Evolutionary conservation across 768 basidiomycete genomes (phyloP).

Genomic region (Amanita phalloides): DNA sequence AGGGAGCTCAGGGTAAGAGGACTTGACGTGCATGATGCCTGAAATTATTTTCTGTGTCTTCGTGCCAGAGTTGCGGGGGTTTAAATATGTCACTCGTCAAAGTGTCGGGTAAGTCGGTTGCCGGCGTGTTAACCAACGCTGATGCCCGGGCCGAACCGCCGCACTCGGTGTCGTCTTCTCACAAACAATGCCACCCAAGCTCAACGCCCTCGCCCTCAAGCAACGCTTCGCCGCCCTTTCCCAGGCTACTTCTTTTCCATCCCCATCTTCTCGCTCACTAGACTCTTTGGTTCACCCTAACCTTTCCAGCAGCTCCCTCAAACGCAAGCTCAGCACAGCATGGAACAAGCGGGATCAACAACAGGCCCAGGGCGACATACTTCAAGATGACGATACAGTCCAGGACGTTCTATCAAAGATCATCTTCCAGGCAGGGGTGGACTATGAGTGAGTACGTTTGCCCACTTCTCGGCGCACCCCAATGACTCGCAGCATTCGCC

Average conservation of each 20-base stretch:
- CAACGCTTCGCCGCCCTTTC: conserved; percentile 59
- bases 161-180: not conserved
- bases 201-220: conserved; percentile 38
- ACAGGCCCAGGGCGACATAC: conserved; percentile 14
- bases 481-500: not conserved
- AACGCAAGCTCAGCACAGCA: conserved; percentile 36
- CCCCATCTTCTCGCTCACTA: conserved; percentile 14
- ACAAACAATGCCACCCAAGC: conserved; percentile 6
- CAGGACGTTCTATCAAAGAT: conserved; percentile 60
- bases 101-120: no score
- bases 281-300: conserved; percentile 8
- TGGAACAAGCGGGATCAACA: conserved; percentile 32
- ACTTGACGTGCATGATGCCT: conserved; percentile 43
- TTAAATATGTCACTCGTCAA: no score
- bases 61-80: no score
- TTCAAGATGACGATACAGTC: conserved; percentile 46
- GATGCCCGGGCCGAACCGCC: no score
- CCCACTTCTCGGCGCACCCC: not conserved
- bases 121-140: no score
- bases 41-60: not conserved
- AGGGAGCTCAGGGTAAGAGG: conserved; percentile 44
- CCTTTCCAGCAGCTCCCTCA: conserved; percentile 10
- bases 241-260: conserved; percentile 37
- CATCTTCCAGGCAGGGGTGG: conserved; percentile 85
- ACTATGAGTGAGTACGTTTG: conserved; percentile 61